These are phyloP conservation scores for Backusella macrospora DNA, from an alignment of 192 early-diverging fungal genomes.

Conservation along the genomic window DNA sequence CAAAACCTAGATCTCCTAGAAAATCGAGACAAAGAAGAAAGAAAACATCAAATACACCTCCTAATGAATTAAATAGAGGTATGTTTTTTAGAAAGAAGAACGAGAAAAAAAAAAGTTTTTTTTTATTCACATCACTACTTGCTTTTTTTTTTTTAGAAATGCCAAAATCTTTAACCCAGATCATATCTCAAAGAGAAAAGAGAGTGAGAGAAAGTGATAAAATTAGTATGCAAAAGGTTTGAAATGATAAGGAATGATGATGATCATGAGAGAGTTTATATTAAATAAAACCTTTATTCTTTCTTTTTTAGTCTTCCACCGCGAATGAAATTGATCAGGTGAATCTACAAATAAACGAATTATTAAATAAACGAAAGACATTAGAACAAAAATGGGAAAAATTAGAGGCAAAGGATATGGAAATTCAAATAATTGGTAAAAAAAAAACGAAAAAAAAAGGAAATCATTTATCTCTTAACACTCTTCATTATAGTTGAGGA, in stretches of 20 bases:
- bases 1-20: slow-evolving; percentile 3
- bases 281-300: neutral
- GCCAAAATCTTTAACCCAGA: slow-evolving; percentile 40
- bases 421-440: slow-evolving; percentile 21
- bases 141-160: neutral
- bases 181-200: slow-evolving; percentile 54
- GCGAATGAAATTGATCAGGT: slow-evolving; percentile 52
- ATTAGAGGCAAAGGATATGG: slow-evolving; percentile 44
- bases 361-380: slow-evolving; percentile 44
- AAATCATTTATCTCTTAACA: neutral
- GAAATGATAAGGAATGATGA: neutral
- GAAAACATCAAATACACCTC: slow-evolving; percentile 13
- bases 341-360: slow-evolving; percentile 49
- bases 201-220: slow-evolving; percentile 54
- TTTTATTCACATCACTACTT: neutral
- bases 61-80: slow-evolving; percentile 11
- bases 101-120: neutral
- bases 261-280: neutral
- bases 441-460: neutral
- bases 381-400: slow-evolving; percentile 48
- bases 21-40: slow-evolving; percentile 21
- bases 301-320: slow-evolving; percentile 42
- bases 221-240: slow-evolving; percentile 54
- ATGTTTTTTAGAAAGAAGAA: neutral
- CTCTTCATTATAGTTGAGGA: slow-evolving; percentile 42